Percentiles rank a stretch among this genome's conserved stretches.
Evolutionary conservation across 108 stramenopile species (phyloP).

Genomic region (Asterionellopsis glacialis): DNA sequence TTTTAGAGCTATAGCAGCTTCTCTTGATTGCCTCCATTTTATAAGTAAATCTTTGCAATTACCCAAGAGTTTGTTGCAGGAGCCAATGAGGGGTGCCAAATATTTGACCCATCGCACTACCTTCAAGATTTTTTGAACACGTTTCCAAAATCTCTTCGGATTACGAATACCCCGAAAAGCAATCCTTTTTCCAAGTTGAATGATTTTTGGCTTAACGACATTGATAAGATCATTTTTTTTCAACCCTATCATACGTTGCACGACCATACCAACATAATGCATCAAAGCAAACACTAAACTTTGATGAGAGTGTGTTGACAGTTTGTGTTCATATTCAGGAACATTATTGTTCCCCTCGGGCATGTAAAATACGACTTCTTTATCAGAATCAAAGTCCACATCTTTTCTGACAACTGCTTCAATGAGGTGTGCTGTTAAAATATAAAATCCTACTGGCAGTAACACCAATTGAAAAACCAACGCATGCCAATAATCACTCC

Average conservation of each 20-base stretch:
- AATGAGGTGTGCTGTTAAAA: conserved; percentile 1
- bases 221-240: not conserved
- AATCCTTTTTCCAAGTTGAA: not conserved
- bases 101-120: conserved; percentile 61
- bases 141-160: conserved; percentile 21
- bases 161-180: conserved; percentile 14
- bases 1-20: conserved; percentile 28
- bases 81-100: conserved; percentile 54
- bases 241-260: not conserved
- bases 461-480: conserved; percentile 27
- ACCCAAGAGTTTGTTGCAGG: conserved; percentile 57
- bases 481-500: conserved; percentile 16
- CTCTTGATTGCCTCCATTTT: conserved; percentile 33
- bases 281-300: conserved; percentile 30
- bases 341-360: conserved; percentile 5
- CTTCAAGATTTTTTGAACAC: conserved; percentile 4
- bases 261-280: conserved; percentile 6
- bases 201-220: conserved; percentile 1
- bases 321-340: conserved; percentile 5
- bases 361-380: conserved; percentile 5
- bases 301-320: conserved; percentile 9
- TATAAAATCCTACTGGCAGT: conserved; percentile 42
- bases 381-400: not conserved
- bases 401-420: not conserved
- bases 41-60: conserved; percentile 40